Conservation (phyloP, 192 early-diverging fungal species). For the Coemansia sp. region DNA sequence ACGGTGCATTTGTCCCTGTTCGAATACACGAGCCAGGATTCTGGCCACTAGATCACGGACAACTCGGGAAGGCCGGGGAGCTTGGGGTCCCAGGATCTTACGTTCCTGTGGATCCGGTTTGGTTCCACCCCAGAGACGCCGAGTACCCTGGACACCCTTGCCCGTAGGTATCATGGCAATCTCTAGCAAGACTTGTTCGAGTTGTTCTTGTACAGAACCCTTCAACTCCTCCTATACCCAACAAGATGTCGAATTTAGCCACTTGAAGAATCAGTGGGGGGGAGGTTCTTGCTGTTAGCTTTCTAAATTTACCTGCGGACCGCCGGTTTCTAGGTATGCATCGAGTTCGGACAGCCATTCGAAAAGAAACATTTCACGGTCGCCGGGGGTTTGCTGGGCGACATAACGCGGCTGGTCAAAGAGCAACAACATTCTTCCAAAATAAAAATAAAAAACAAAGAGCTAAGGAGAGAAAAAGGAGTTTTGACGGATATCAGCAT, state of each 20-base stretch:
- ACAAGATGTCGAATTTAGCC: background rate
- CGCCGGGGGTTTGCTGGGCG: slow-evolving; percentile 43
- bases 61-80: slow-evolving; percentile 25
- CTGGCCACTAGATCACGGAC: slow-evolving; percentile 29
- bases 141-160: no score
- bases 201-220: slow-evolving; percentile 55
- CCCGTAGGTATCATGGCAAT: slow-evolving; percentile 62
- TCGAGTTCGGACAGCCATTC: slow-evolving; percentile 87
- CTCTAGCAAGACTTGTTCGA: slow-evolving; percentile 65
- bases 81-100: no score
- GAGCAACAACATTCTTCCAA: background rate
- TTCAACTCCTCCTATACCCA: slow-evolving; percentile 53
- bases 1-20: slow-evolving; percentile 25
- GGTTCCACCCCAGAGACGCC: no score
- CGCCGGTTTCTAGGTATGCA: slow-evolving; percentile 53
- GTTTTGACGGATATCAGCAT: slow-evolving; percentile 8
- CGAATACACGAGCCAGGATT: slow-evolving; percentile 26
- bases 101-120: no score
- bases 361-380: slow-evolving; percentile 79
- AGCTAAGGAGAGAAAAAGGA: background rate
- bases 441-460: background rate
- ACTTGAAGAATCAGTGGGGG: no score
- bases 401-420: slow-evolving; percentile 51
- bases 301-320: background rate
- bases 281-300: no score